These are phyloP conservation scores for Aspergillus avenaceus DNA, from an alignment of 495 filamentous ascomycete genomes.

Conservation along the genomic window DNA sequence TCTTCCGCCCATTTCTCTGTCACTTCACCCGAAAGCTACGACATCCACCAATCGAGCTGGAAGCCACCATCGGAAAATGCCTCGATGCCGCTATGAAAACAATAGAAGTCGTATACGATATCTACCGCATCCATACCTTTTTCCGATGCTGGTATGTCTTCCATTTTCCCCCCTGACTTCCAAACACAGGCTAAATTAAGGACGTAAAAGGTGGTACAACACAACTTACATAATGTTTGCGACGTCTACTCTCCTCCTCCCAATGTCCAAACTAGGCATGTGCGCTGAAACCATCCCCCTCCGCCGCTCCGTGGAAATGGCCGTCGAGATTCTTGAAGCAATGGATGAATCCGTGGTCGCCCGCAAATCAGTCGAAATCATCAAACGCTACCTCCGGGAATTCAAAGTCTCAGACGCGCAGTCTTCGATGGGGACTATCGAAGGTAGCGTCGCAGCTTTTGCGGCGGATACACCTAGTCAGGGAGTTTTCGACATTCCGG, in stretches of 20 bases:
- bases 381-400: conserved; percentile 35
- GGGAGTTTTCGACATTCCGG: conserved; percentile 29
- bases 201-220: conserved; percentile 39
- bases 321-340: conserved; percentile 38
- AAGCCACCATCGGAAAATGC: conserved; percentile 32
- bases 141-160: conserved; percentile 38
- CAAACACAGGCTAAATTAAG: no score
- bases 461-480: conserved; percentile 7
- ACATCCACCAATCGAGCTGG: conserved; percentile 27
- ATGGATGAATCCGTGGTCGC: conserved; percentile 42
- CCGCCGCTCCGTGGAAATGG: conserved; percentile 32
- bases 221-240: conserved; percentile 43
- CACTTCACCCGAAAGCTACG: conserved; percentile 35
- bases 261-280: conserved; percentile 34
- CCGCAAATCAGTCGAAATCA: conserved; percentile 36
- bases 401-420: conserved; percentile 15
- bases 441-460: not conserved
- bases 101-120: conserved; percentile 38
- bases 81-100: conserved; percentile 36
- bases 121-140: conserved; percentile 37
- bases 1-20: conserved; percentile 36
- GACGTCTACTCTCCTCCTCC: conserved; percentile 37
- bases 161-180: no score
- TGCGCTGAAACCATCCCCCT: conserved; percentile 29
- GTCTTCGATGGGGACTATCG: not conserved